phyloP scores from a whole-genome alignment of 345 rosid genomes.

The Heritiera fomes region DNA sequence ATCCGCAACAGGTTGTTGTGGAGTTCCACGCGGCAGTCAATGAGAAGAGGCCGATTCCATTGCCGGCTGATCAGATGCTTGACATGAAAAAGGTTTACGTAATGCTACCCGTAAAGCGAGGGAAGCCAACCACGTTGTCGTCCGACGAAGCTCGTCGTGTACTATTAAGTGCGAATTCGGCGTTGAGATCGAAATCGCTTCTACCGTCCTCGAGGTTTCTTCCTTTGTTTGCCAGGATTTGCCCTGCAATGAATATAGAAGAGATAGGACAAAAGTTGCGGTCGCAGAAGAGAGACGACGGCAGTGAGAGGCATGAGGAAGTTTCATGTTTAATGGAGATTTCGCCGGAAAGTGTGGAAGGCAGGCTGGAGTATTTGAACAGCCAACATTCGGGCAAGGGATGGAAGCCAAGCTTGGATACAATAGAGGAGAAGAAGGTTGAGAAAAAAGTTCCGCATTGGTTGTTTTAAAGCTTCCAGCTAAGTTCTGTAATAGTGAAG shows the following conservation, averaged over 20 bases:
- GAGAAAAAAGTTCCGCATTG: slow-evolving; percentile 46
- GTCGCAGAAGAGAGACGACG: slow-evolving; percentile 23
- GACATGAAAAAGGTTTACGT: slow-evolving; percentile 46
- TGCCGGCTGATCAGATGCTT: slow-evolving; percentile 60
- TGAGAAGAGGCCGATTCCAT: slow-evolving; percentile 43
- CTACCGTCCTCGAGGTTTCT: slow-evolving; percentile 31
- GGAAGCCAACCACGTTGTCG: slow-evolving; percentile 42
- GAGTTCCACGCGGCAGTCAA: slow-evolving; percentile 38
- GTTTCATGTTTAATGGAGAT: slow-evolving; percentile 14
- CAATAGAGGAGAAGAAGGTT: slow-evolving; percentile 58
- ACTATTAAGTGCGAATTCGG: slow-evolving; percentile 39
- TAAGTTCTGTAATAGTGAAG: slow-evolving; percentile 4
- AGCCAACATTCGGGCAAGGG: slow-evolving; percentile 57
- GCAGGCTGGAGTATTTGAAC: slow-evolving; percentile 48
- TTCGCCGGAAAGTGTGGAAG: slow-evolving; percentile 32
- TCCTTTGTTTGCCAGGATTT: slow-evolving; percentile 43
- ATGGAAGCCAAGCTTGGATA: slow-evolving; percentile 70
- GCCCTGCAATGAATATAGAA: slow-evolving; percentile 27
- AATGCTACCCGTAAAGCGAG: slow-evolving; percentile 56
- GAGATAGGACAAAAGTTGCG: slow-evolving; percentile 7
- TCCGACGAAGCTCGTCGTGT: slow-evolving; percentile 45
- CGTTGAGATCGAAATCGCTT: slow-evolving; percentile 38
- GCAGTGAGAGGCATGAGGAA: slow-evolving; percentile 16
- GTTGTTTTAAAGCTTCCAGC: slow-evolving; percentile 34
- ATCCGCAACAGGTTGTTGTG: slow-evolving; percentile 66